Evolutionary conservation across 2,329 filamentous ascomycete genomes (phyloP), one percentile per base, ranked within the genome.

Genomic region (Pseudovirgaria hyperparasitica): DNA sequence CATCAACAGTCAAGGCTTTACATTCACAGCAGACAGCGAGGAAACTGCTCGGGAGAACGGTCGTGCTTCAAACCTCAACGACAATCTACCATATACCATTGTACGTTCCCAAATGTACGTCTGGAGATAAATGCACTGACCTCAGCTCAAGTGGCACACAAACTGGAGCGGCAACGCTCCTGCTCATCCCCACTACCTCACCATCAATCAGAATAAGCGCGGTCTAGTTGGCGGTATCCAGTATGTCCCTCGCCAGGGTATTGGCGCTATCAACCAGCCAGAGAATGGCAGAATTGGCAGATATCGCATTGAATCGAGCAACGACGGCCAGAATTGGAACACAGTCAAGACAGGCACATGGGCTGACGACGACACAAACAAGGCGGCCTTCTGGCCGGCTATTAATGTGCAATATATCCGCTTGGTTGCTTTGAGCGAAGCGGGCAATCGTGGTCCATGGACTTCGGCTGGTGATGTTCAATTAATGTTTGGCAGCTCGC

Each of bases 381-480:
- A n/a, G n/a, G 38, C 39, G 15, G n/a, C n/a, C n/a, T n/a, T n/a
- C n/a, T n/a, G n/a, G n/a, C n/a, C n/a, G n/a, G n/a, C n/a, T n/a
- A n/a, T n/a, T n/a, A n/a, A n/a, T n/a, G n/a, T n/a, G n/a, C 32
- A 38, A 3, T 42, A 41, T 28, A 37, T 34, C 20, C 29, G 36
- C 10, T 28, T 42, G 9, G 35, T 34, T 11, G 36, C 39, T 11
- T 19, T 34, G 5, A 31, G 25, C 9, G 39, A 42, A 30, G 39
- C 39, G 16, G 39, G 39, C 3, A 32, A 32, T 16, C 39, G 39
- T 16, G 39, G 39, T 7, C 23, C 12, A 6, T 42, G 34, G 34
- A 38, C 22, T n/a, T 34, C 28, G 20, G 39, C 39, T 5, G 25
- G 30, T 8, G 39, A 42, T 29, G 36, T 42, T 34, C 39, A 39